Evolutionary conservation across 2,329 filamentous ascomycete genomes (phyloP).

Genomic region (Talaromyces piceae): DNA sequence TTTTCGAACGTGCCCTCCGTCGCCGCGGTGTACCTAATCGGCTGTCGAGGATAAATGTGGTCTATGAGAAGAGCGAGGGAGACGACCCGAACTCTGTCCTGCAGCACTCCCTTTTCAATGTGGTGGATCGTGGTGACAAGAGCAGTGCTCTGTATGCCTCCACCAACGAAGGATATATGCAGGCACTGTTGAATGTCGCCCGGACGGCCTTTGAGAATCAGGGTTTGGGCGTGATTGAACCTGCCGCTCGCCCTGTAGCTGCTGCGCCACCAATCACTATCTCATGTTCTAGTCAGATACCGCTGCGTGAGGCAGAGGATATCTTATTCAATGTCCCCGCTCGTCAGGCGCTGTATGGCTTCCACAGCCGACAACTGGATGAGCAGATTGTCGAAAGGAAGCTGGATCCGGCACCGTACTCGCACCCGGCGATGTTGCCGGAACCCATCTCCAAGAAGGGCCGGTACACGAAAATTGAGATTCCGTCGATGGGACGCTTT

Average conservation of each 20-base stretch:
- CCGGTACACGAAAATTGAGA: slow-evolving; percentile 81
- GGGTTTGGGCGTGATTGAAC: slow-evolving; percentile 71
- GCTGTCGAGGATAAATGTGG: slow-evolving; percentile 58
- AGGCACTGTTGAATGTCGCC: slow-evolving; percentile 72
- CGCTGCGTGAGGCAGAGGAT: slow-evolving; percentile 56
- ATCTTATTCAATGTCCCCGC: slow-evolving; percentile 71
- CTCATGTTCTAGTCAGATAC: slow-evolving; percentile 61
- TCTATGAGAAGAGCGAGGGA: slow-evolving; percentile 60
- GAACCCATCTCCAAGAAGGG: slow-evolving; percentile 71
- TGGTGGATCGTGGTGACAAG: slow-evolving; percentile 61
- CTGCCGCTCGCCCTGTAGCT: slow-evolving; percentile 68
- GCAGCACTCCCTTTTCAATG: slow-evolving; percentile 71
- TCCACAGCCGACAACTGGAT: slow-evolving; percentile 55
- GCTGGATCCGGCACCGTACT: slow-evolving; percentile 48
- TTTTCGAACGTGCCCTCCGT: slow-evolving; percentile 67
- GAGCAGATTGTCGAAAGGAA: slow-evolving; percentile 66
- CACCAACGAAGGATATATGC: slow-evolving; percentile 64
- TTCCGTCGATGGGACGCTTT: slow-evolving; percentile 94
- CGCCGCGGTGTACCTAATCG: slow-evolving; percentile 46
- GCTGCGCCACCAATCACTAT: slow-evolving; percentile 82
- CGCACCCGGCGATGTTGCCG: slow-evolving; percentile 66
- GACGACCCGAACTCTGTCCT: slow-evolving; percentile 59
- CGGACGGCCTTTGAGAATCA: slow-evolving; percentile 57
- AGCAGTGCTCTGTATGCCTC: slow-evolving; percentile 62
- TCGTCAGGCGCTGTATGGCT: slow-evolving; percentile 67